Conservation (phyloP, 1,284 basidiomycete genomes). For the Papiliotrema laurentii region DNA sequence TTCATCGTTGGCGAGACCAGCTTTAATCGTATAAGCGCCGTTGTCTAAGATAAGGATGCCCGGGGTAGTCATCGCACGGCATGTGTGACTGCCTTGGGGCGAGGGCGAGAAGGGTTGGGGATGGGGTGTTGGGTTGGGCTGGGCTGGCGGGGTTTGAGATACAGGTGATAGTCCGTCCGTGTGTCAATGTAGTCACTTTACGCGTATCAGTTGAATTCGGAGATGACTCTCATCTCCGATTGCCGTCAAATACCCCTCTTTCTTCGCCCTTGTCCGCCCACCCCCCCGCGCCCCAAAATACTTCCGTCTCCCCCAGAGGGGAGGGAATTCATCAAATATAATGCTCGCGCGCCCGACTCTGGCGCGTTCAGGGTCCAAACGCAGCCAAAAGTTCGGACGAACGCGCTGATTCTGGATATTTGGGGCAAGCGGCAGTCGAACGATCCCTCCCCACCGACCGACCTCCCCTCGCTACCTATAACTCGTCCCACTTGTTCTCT, state of each 20-base stretch:
- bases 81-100: neutral
- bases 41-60: constrained; percentile 73
- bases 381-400: too few relatives aligned
- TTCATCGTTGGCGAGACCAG: constrained; percentile 54
- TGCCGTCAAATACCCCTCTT: neutral
- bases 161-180: neutral
- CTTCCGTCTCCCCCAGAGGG: too few relatives aligned
- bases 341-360: too few relatives aligned
- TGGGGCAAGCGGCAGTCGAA: neutral
- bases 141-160: neutral
- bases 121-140: neutral
- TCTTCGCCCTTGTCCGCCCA: too few relatives aligned
- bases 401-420: neutral
- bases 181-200: too few relatives aligned
- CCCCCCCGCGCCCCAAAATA: too few relatives aligned
- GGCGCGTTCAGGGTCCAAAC: neutral
- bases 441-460: neutral
- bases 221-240: too few relatives aligned
- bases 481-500: neutral
- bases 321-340: too few relatives aligned
- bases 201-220: too few relatives aligned
- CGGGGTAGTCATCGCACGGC: constrained; percentile 46
- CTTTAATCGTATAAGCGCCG: constrained; percentile 75
- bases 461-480: constrained; percentile 4
- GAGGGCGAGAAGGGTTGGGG: neutral